phyloP scores from a whole-genome alignment of 768 basidiomycete species.

The Ramaria rubella region DNA sequence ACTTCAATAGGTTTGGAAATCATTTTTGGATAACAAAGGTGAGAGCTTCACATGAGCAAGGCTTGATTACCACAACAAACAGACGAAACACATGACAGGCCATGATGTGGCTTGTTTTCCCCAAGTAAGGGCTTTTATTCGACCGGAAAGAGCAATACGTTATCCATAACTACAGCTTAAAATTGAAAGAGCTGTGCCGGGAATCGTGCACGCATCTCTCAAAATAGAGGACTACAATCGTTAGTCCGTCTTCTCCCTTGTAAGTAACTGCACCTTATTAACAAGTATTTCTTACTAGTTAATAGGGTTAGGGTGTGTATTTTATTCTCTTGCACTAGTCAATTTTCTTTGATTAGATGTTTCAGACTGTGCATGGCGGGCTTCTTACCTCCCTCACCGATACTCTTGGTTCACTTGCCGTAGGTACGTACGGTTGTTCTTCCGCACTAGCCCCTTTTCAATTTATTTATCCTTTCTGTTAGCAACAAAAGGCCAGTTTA shows the following conservation, averaged over 20 bases:
- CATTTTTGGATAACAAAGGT: conserved; percentile 73
- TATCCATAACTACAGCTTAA: conserved; percentile 40
- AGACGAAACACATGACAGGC: conserved; percentile 36
- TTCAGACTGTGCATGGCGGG: conserved; percentile 66
- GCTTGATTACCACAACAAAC: not conserved
- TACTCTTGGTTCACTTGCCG: conserved; percentile 77
- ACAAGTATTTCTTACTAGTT: conserved; percentile 35
- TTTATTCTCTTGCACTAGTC: conserved; percentile 3
- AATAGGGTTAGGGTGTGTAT: conserved; percentile 72
- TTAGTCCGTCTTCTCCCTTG: conserved; percentile 27
- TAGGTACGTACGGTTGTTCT: conserved; percentile 23
- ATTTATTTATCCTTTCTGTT: too few species aligned
- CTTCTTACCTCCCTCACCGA: conserved; percentile 78
- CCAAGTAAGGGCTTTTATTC: conserved; percentile 40
- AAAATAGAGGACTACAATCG: conserved; percentile 71
- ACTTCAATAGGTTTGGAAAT: conserved; percentile 65
- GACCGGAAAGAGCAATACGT: not conserved
- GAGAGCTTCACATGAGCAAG: conserved; percentile 6
- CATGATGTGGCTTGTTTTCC: conserved; percentile 79
- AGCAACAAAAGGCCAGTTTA: conserved; percentile 72
- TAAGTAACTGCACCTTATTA: not conserved
- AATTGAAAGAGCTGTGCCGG: conserved; percentile 62
- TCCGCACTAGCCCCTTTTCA: not conserved
- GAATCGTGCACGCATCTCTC: conserved; percentile 60
- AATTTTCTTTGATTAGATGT: not conserved